A percentile compares a stretch with the other conserved stretches of the same genome.
phyloP scores from a whole-genome alignment of 345 rosid genomes.

The Theobroma cacao region DNA sequence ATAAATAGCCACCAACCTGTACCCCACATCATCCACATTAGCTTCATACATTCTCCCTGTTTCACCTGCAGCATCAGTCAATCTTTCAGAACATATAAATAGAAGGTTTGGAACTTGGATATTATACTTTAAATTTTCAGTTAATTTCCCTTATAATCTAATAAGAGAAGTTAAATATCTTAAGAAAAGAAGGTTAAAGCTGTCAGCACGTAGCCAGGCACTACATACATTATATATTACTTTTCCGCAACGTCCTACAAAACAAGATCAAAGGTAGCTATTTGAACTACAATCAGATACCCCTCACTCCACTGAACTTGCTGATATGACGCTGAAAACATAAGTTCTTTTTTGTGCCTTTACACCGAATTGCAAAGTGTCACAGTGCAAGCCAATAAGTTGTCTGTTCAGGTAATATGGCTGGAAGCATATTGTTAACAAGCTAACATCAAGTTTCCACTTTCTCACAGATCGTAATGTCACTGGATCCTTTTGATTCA shows the following conservation, averaged over 20 bases:
- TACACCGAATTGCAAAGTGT: too few species aligned
- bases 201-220: neutral
- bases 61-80: constrained; percentile 64
- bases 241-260: neutral
- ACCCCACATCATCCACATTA: constrained; percentile 99
- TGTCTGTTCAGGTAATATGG: too few species aligned
- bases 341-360: too few species aligned
- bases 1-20: constrained; percentile 83
- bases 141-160: neutral
- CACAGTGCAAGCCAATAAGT: too few species aligned
- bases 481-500: neutral
- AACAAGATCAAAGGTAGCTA: neutral
- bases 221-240: neutral
- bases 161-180: neutral
- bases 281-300: neutral
- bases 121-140: neutral
- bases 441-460: too few species aligned
- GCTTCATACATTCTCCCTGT: constrained; percentile 93
- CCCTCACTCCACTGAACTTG: neutral
- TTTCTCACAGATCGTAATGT: too few species aligned
- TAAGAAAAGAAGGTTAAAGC: neutral
- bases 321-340: neutral
- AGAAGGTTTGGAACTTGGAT: neutral
- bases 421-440: too few species aligned
- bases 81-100: constrained; percentile 11